phyloP scores from a whole-genome alignment of 371 early-diverging fungal genomes.

The Zopfochytrium polystomum region DNA sequence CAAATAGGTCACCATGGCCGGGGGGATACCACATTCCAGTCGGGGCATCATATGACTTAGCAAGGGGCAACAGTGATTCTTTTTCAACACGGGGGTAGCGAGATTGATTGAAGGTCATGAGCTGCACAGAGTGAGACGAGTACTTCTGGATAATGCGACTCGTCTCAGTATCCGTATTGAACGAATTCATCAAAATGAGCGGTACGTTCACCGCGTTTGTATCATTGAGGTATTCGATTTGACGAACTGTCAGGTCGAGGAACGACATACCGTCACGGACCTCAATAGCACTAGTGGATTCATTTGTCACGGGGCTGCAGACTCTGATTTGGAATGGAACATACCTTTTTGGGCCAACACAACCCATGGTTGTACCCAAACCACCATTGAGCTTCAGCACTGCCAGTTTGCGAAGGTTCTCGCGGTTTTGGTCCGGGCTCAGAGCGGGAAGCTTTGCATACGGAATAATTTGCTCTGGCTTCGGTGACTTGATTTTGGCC shows the following conservation, averaged over 20 bases:
- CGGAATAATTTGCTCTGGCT: constrained; percentile 71
- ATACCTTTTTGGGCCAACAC: constrained; percentile 95
- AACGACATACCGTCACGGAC: constrained; percentile 98
- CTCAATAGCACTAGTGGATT: constrained; percentile 82
- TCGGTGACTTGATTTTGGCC: constrained; percentile 89
- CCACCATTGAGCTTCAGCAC: constrained; percentile 99
- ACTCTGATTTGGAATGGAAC: constrained; percentile 12
- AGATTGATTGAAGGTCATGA: constrained; percentile 97
- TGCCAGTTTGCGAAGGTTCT: constrained; percentile 83
- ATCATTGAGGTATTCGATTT: constrained; percentile 96
- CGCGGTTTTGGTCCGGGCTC: constrained; percentile 48
- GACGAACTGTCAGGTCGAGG: constrained; percentile 97
- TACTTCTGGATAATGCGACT: constrained; percentile 96
- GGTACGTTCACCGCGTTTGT: constrained; percentile 89
- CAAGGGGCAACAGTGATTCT: constrained; percentile 88
- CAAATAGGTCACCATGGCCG: constrained; percentile 99
- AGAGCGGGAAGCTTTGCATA: constrained; percentile 66
- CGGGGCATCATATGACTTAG: constrained; percentile 54
- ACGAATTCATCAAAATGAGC: constrained; percentile 99
- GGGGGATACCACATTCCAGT: constrained; percentile 93
- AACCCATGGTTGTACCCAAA: constrained; percentile 99
- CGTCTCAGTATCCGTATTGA: constrained; percentile 98
- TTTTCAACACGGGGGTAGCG: constrained; percentile 94
- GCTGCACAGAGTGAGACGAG: constrained; percentile 79
- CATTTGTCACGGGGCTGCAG: not conserved